A percentile compares a stretch with the other conserved stretches of the same genome.
phyloP scores from a whole-genome alignment of 2,329 filamentous ascomycete genomes.

The Fusarium fujikuroi region DNA sequence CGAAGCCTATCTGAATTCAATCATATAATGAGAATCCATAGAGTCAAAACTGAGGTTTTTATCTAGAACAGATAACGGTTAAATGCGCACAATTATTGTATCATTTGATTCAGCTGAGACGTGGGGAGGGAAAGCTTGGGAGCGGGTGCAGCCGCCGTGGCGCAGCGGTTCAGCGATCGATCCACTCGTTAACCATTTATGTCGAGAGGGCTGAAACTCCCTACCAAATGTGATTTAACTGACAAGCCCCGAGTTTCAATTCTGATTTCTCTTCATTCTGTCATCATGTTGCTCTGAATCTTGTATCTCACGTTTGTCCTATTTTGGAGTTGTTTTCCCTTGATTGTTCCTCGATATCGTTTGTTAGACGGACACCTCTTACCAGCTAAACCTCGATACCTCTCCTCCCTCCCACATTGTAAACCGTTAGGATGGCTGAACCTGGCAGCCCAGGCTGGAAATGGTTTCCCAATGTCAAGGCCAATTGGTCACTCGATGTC shows the following conservation, averaged over 20 bases:
- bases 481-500: conserved; percentile 67
- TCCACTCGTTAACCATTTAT: neutral
- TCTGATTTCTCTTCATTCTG: neutral
- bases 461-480: conserved; percentile 57
- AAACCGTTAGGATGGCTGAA: conserved; percentile 39
- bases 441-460: conserved; percentile 45
- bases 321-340: neutral
- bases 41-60: neutral
- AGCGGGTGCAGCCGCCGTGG: conserved; percentile 31
- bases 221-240: neutral
- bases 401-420: neutral
- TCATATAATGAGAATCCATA: neutral
- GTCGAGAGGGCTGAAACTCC: conserved; percentile 11
- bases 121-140: conserved; percentile 2
- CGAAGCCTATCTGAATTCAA: neutral
- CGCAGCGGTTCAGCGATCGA: conserved; percentile 9
- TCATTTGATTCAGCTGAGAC: conserved; percentile 14
- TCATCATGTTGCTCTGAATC: neutral
- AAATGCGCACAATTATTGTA: neutral
- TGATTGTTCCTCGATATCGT: neutral
- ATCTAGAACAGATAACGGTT: too few relatives aligned
- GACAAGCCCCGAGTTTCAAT: neutral
- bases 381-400: neutral
- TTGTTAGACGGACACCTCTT: neutral
- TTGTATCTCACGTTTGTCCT: neutral